Base-by-base conservation (phyloP, 176 grass and related monocot genomes). In the Coix lacrymajobi region DNA sequence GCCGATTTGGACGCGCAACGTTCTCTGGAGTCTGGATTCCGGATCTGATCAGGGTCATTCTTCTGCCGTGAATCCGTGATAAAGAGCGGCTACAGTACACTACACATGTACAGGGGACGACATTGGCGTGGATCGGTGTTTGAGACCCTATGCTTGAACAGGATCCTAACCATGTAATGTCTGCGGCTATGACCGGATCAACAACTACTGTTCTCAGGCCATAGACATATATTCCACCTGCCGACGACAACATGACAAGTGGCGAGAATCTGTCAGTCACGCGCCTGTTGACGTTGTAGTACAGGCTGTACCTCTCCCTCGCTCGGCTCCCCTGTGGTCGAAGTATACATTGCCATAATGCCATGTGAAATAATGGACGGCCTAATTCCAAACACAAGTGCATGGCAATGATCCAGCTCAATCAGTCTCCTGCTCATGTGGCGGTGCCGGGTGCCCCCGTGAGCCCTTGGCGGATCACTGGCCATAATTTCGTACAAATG, bases 331-430 rank as follows among this genome's bases (percentile, higher is more conserved):
- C 8, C 57, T 29, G 25, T 29, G 14, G 40, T 72, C 8, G 49
- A 30, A 73, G 57, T 7, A 19, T 36, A 10, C 30, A 51, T 29
- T n/a, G n/a, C n/a, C n/a, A 43, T 11, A 45, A 8, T 20, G 75
- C 32, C 87, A 80, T 75, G 76, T 80, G 87, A 75, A 80, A 75
- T 74, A 74, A 84, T 84, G 7, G 49, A 80, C n/a, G 4, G 9
- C 5, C 20, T 29, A 14, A 52, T 29, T 40, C 26, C 28, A 11
- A 29, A 22, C 45, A 43, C n/a, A 39, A 33, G 20, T 28, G 45
- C 56, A 14, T 28, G 33, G 9, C 56, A 10, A 71, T 72, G 71
- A 72, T 78, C 56, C 73, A 64, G 6, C 31, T 25, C 74, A 45
- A 73, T 29, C 71, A 10, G 44, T 37, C 11, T 33, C 6, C 69